Evolutionary conservation across 2,329 filamentous ascomycete genomes (phyloP), one percentile per base, ranked within the genome.

Genomic region (Periconia digitata): DNA sequence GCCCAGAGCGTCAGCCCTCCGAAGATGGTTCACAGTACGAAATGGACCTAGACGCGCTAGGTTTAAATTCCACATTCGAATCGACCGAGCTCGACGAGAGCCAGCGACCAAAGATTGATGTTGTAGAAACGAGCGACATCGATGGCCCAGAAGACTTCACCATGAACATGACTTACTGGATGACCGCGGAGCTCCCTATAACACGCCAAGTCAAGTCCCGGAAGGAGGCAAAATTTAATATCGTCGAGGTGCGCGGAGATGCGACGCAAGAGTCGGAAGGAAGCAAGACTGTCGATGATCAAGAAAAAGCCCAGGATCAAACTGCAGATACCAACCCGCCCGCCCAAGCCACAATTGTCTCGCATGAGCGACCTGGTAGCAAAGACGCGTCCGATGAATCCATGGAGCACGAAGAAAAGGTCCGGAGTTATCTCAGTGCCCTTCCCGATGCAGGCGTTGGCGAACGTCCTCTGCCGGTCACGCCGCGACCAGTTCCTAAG

Each of bases 141-240:
- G 71, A 71, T 37, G 71, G 71, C 6, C 71, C 71, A 2, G 70
- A 69, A 41, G 71, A 74, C 54, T 74, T 74, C 50, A 74, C 71
- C 6, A 66, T 70, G 63, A 74, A 74, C 54, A 70, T 74, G 69
- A 72, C 71, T 27, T 72, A 68, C 53, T 74, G 69, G 69, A 74
- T 74, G 71, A 67, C 67, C 2, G 59, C 67, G 21, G 63, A 68
- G 43, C 54, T 71, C 29, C 60, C 63, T 32, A 45, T 58, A 45
- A 46, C 60, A 15, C 47, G 47, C 15, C 57, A 64, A 20, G 64
- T 66, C 43, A 63, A 62, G 44, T 67, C 66, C 43, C 57, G 65
- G 22, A 69, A 70, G 39, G 66, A 69, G 35, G 54, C 62, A 8
- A 59, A 55, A 18, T 46, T 47, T 2, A 59, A 49, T 16, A 53